phyloP scores from a whole-genome alignment of 345 rosid species.

The Pistacia atlantica region DNA sequence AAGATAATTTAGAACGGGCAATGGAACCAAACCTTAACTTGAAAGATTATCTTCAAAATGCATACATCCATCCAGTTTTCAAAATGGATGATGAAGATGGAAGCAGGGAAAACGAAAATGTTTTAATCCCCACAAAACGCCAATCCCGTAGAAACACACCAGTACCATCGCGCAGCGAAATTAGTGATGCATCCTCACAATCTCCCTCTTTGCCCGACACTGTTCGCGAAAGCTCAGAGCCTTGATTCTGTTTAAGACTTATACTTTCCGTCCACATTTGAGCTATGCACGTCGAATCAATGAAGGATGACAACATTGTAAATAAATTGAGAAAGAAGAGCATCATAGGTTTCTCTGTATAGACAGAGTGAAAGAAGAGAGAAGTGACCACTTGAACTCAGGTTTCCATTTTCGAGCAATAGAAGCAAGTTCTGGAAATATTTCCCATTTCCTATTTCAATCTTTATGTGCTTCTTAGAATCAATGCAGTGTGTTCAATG shows the following conservation, averaged over 20 bases:
- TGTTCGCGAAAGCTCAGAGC: slow-evolving; percentile 3
- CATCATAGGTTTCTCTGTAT: not conserved
- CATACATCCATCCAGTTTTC: slow-evolving; percentile 80
- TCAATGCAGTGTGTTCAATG: too few species aligned
- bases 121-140: slow-evolving; percentile 74
- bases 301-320: not conserved
- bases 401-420: too few species aligned
- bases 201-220: slow-evolving; percentile 31
- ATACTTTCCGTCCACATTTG: not conserved
- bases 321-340: slow-evolving; percentile 10
- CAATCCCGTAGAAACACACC: slow-evolving; percentile 61
- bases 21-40: slow-evolving; percentile 75
- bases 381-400: too few species aligned
- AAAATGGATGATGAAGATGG: slow-evolving; percentile 48
- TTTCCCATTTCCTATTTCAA: too few species aligned
- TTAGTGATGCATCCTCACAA: slow-evolving; percentile 46
- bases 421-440: slow-evolving; percentile 29
- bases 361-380: not conserved
- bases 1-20: slow-evolving; percentile 9
- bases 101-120: slow-evolving; percentile 48
- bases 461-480: too few species aligned
- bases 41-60: slow-evolving; percentile 71
- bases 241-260: not conserved
- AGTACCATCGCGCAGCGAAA: slow-evolving; percentile 36
- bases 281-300: not conserved